phyloP scores from a whole-genome alignment of 352 stramenopile genomes.

The Aphanomyces astaci region DNA sequence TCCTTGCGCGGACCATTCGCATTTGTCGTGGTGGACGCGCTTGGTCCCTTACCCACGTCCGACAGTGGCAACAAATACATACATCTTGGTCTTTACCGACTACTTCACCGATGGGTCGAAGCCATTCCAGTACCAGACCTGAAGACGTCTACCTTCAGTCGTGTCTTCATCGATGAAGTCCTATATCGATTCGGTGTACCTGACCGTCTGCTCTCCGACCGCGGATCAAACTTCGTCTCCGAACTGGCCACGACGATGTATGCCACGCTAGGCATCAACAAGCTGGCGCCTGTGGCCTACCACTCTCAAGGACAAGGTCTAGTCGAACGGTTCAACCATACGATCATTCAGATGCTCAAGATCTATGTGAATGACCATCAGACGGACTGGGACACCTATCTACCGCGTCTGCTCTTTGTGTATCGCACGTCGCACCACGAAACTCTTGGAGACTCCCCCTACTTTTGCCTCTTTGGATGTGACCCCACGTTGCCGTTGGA shows the following conservation, averaged over 20 bases:
- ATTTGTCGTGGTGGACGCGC: constrained; percentile 49
- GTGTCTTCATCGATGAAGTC: no score
- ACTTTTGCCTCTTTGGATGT: neutral
- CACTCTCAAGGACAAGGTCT: no score
- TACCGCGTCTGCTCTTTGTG: neutral
- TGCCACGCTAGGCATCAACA: no score
- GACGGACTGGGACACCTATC: neutral
- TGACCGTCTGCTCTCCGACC: no score
- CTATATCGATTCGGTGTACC: no score
- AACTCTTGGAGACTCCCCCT: neutral
- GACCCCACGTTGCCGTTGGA: neutral
- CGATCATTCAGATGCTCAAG: neutral
- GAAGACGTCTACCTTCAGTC: no score
- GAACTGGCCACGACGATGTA: no score
- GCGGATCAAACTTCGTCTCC: no score
- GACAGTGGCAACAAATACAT: constrained; percentile 29
- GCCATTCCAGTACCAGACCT: no score
- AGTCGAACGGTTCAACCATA: neutral
- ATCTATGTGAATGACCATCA: neutral
- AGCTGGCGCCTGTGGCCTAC: no score
- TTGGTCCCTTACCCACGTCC: constrained; percentile 36
- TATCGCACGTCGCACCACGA: neutral
- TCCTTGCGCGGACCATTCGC: constrained; percentile 24
- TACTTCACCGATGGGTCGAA: no score
- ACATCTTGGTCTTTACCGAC: no score